Evolutionary conservation across 1,139 yeast species (phyloP), one percentile per base, ranked within the genome.

Genomic region (Taphrina communis): DNA sequence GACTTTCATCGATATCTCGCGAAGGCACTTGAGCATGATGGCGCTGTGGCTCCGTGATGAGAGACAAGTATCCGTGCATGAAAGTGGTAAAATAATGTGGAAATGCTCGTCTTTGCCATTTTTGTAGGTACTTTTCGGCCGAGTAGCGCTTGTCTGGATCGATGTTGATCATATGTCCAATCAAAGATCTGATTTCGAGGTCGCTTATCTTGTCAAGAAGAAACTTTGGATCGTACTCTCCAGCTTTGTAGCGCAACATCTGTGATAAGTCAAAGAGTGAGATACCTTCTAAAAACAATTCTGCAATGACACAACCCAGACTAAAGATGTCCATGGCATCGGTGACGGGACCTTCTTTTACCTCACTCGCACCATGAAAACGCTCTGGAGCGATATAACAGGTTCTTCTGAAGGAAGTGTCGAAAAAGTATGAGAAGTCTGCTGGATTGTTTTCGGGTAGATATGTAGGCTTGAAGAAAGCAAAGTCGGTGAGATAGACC

Each of bases 301-400:
- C 99, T 0, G 96, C 97, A 73, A 95, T 88, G 1, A 90, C 92
- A 79, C 99, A 95, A 0, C 76, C 76, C 36, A 73, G 62, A 69
- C 76, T 74, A 69, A 74, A 74, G n/a, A 92, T 81, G 77, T 95
- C 99, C 95, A 90, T 90, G 68, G 84, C 84, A 51, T 82, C 81
- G 0, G 88, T 85, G 35, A 91, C 76, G n/a, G 76, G 75, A n/a
- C 63, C 58, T 14, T 78, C 77, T 69, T 66, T 74, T 41, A 69
- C 51, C 46, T 74, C 77, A 3, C 75, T 78, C 2, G 75, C 70
- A 0, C 76, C 72, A 36, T 84, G 81, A 75, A 95, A 94, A 72
- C 99, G 80, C 76, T 95, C 99, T 0, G 99, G 99, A 0, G 99
- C 98, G 65, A 95, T 79, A 77, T 93, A 94, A 78, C 99, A 94